These are phyloP conservation scores for Kingdonia uniflora DNA, from an alignment of 164 flowering plant species.

Conservation along the genomic window DNA sequence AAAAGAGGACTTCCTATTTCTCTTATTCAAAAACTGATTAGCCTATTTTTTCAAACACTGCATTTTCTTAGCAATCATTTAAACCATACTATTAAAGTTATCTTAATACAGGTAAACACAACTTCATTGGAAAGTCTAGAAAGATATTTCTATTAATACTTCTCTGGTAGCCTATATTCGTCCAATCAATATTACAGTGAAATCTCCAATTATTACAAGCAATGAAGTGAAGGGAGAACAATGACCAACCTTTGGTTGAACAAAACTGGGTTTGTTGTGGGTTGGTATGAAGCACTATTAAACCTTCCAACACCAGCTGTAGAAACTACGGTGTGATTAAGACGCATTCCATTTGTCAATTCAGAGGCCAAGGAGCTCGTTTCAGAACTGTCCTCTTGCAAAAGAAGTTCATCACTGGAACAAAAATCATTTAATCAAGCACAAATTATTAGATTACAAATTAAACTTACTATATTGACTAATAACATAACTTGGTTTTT, in stretches of 20 bases:
- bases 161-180: no score
- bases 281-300: slow-evolving; percentile 17
- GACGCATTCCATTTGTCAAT: slow-evolving; percentile 38
- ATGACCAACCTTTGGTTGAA: slow-evolving; percentile 36
- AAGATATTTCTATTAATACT: no score
- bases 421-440: slow-evolving; percentile 4
- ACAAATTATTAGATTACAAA: no score
- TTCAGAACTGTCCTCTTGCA: slow-evolving; percentile 73
- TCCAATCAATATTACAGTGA: neutral
- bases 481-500: no score
- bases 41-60: no score
- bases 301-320: slow-evolving; percentile 43
- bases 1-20: no score
- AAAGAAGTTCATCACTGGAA: slow-evolving; percentile 81
- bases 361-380: slow-evolving; percentile 33
- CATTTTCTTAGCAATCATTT: no score
- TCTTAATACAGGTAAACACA: no score
- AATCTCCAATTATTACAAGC: neutral
- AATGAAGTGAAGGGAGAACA: neutral
- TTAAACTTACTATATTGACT: no score
- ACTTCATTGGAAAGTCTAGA: no score
- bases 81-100: no score
- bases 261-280: slow-evolving; percentile 20
- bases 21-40: no score
- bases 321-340: slow-evolving; percentile 29